phyloP scores from a whole-genome alignment of 225 moss, liverwort and hornwort genomes.

The Neckera pumila region DNA sequence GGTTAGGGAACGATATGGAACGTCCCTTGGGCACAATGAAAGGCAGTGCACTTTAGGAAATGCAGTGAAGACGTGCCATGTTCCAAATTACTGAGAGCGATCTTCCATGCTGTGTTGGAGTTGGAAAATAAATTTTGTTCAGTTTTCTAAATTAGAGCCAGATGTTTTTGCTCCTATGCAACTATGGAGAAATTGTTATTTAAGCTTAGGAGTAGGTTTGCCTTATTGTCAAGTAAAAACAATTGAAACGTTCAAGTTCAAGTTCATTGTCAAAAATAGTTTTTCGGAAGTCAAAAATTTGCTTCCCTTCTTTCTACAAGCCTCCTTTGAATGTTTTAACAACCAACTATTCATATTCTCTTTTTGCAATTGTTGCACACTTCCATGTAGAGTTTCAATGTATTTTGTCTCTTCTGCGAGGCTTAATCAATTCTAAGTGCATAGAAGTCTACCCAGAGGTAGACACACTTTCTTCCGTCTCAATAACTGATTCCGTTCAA shows the following conservation, averaged over 20 bases:
- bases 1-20: neutral
- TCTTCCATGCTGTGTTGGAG: neutral
- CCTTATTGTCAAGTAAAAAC: neutral
- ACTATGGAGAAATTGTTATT: neutral
- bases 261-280: accelerated
- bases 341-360: too few relatives aligned
- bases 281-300: neutral
- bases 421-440: neutral
- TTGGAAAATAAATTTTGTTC: neutral
- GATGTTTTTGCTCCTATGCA: neutral
- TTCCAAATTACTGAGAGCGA: neutral
- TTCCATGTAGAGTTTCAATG: neutral
- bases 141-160: neutral
- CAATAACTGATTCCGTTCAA: accelerated
- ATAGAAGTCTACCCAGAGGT: accelerated
- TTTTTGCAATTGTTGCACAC: accelerated
- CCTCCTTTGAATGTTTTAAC: neutral
- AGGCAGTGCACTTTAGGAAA: neutral
- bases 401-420: accelerated
- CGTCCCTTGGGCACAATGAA: neutral
- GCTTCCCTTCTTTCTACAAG: accelerated
- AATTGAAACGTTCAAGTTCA: neutral
- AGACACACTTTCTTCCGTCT: accelerated
- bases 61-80: neutral
- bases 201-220: neutral